Conservation (phyloP, 257 asterid species). For the Solanum tacnaense region DNA sequence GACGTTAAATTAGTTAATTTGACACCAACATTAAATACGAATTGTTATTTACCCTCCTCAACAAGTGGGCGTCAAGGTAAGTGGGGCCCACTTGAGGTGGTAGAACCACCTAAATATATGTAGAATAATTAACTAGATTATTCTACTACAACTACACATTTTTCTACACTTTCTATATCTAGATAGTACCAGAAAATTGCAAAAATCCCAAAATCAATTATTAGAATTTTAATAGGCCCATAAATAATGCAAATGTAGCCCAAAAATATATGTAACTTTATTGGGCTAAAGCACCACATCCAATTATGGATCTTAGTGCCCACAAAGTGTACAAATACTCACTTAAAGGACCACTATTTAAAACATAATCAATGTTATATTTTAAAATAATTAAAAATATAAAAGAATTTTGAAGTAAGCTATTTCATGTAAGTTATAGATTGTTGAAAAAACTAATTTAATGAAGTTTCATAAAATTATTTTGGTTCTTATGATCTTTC, state of each 20-base stretch:
- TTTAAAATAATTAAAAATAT: neutral
- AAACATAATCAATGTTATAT: neutral
- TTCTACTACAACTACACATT: neutral
- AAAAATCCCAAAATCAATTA: neutral
- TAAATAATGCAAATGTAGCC: neutral
- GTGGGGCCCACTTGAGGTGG: neutral
- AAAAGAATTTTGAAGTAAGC: neutral
- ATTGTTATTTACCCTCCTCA: neutral
- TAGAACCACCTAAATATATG: neutral
- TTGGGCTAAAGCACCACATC: neutral
- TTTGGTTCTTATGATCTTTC: neutral
- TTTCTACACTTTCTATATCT: neutral
- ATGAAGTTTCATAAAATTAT: neutral
- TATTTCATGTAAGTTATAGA: neutral
- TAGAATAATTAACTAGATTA: neutral
- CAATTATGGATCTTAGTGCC: neutral
- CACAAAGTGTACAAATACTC: neutral
- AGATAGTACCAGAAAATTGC: neutral
- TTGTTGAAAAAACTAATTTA: neutral
- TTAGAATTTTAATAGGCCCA: neutral
- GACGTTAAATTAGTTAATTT: neutral
- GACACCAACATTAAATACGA: neutral
- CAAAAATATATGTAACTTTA: neutral
- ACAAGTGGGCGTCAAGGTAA: neutral
- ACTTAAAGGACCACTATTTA: neutral